phyloP scores from a whole-genome alignment of 108 stramenopile genomes.

The Fragilariopsis cylindrus region DNA sequence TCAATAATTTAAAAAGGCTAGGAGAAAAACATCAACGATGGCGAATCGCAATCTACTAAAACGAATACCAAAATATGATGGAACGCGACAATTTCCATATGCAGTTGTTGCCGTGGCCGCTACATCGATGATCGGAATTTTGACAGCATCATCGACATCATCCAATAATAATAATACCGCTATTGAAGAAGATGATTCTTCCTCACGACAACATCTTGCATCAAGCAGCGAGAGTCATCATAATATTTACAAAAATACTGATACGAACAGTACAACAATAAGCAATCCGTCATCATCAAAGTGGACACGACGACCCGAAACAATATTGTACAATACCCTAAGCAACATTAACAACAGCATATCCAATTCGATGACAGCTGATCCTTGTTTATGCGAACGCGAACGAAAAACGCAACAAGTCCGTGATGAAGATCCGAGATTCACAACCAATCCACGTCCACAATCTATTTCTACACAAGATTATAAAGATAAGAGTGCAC shows the following conservation, averaged over 20 bases:
- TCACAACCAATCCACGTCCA: neutral
- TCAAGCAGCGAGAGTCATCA: neutral
- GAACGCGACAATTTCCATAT: constrained; percentile 21
- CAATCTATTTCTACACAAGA: constrained; percentile 7
- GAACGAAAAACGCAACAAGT: constrained; percentile 4
- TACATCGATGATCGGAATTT: constrained; percentile 10
- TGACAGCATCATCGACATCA: neutral
- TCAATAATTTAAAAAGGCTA: neutral
- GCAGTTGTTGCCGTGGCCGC: constrained; percentile 17
- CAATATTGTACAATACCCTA: neutral
- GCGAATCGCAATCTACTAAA: neutral
- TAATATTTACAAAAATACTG: neutral
- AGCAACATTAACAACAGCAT: neutral
- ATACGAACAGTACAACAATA: neutral
- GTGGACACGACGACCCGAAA: neutral
- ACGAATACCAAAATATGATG: constrained; percentile 10
- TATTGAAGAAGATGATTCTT: constrained; percentile 2
- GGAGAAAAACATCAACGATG: neutral
- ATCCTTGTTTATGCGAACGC: neutral
- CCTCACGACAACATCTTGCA: neutral
- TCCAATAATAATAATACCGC: neutral
- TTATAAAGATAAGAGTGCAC: neutral
- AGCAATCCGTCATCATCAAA: neutral
- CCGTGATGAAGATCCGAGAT: neutral
- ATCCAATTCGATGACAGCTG: neutral